A percentile compares a stretch with the other conserved stretches of the same genome.
phyloP scores from a whole-genome alignment of 192 early-diverging fungal genomes.

The Umbelopsis vinacea region DNA sequence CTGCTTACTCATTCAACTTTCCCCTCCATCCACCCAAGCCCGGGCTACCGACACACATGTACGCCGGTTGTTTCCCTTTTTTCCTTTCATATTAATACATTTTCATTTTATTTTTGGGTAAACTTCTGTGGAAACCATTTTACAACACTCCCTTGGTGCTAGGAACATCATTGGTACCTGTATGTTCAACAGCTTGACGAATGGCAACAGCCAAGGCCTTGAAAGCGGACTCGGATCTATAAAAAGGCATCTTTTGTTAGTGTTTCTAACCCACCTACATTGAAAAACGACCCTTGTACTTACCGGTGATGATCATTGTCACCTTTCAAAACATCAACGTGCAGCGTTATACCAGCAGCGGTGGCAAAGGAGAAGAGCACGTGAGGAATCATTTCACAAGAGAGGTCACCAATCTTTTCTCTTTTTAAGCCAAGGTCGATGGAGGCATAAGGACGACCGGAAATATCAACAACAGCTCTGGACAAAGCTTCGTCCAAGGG shows the following conservation, averaged over 20 bases:
- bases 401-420: conserved; percentile 88
- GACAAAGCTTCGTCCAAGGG: conserved; percentile 97
- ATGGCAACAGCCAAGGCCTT: conserved; percentile 97
- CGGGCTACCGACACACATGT: too few species aligned
- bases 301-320: conserved; percentile 97
- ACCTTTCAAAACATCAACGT: conserved; percentile 95
- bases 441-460: conserved; percentile 84
- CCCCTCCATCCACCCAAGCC: too few species aligned
- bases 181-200: conserved; percentile 81
- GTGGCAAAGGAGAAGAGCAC: conserved; percentile 92
- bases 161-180: conserved; percentile 89
- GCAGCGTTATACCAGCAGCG: conserved; percentile 91
- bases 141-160: conserved; percentile 94
- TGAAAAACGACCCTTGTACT: conserved; percentile 22
- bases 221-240: conserved; percentile 92
- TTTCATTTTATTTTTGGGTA: background rate
- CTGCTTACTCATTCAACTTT: background rate
- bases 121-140: background rate
- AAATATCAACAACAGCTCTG: conserved; percentile 96
- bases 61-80: too few species aligned
- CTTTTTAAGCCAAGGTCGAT: conserved; percentile 89
- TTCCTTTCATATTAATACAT: background rate
- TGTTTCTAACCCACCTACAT: background rate
- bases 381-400: conserved; percentile 99
- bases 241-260: conserved; percentile 13